Conservation (phyloP, 441 rosid species). For the Adansonia grandidieri region DNA sequence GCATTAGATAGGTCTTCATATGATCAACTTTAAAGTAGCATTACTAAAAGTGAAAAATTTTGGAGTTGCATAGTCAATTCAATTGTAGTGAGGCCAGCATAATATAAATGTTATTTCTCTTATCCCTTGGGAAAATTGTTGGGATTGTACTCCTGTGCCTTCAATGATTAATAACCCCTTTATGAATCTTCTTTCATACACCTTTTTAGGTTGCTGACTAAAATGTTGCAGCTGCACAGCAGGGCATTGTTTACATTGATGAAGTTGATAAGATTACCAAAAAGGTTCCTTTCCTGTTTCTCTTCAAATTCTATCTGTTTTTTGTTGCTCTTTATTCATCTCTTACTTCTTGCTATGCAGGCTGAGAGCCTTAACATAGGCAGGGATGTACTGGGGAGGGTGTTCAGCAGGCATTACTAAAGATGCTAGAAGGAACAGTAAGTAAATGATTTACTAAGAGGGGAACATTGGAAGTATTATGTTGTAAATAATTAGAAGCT, state of each 20-base stretch:
- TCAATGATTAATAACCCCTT: not conserved
- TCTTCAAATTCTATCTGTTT: slow-evolving; percentile 12
- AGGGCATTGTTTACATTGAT: slow-evolving; percentile 97
- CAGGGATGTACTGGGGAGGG: slow-evolving; percentile 99
- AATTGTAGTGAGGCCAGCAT: not conserved
- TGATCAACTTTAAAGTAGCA: not conserved
- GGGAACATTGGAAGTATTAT: not conserved
- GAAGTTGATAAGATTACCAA: slow-evolving; percentile 99
- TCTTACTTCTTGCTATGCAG: slow-evolving; percentile 47
- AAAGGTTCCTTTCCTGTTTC: slow-evolving; percentile 54
- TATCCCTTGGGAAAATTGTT: not conserved
- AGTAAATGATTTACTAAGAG: slow-evolving; percentile 40
- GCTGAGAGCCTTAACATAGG: slow-evolving; percentile 96
- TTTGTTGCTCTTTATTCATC: not conserved
- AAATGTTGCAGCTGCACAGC: slow-evolving; percentile 98
- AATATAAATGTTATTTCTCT: not conserved
- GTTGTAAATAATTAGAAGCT: slow-evolving; percentile 15
- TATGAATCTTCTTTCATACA: slow-evolving; percentile 4
- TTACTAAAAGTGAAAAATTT: not conserved
- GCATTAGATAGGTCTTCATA: not conserved
- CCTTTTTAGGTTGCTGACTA: slow-evolving; percentile 82
- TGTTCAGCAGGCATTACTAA: slow-evolving; percentile 93
- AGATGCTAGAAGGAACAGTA: slow-evolving; percentile 99
- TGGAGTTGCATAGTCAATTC: slow-evolving; percentile 15
- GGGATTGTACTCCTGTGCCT: not conserved